These are phyloP conservation scores for Penicillium paradoxum DNA, from an alignment of 495 filamentous ascomycete species.

Conservation along the genomic window DNA sequence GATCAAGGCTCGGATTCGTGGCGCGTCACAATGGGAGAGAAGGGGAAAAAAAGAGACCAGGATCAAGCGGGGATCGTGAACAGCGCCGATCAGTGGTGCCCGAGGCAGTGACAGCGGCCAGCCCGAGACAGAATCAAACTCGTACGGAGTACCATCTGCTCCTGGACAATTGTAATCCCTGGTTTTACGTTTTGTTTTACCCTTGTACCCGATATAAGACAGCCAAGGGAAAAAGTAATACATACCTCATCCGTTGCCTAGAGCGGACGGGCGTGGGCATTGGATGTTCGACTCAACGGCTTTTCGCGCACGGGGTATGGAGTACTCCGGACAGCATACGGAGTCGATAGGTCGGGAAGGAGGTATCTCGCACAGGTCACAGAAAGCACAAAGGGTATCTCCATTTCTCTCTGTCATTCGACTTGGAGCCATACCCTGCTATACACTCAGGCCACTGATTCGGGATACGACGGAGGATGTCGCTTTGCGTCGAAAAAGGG, in stretches of 20 bases:
- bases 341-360: no score
- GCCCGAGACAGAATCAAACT: not conserved
- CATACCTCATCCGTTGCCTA: not conserved
- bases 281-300: not conserved
- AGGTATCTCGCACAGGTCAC: not conserved
- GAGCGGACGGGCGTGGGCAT: conserved; percentile 6
- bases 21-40: no score
- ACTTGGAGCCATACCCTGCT: not conserved
- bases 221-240: conserved; percentile 1
- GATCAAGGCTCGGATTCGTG: no score
- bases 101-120: conserved; percentile 2
- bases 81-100: conserved; percentile 1
- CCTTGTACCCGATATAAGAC: not conserved
- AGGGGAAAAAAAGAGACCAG: no score
- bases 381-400: not conserved
- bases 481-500: no score
- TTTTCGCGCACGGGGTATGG: not conserved
- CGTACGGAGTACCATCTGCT: not conserved
- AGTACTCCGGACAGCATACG: conserved; percentile 2
- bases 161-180: not conserved
- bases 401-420: not conserved
- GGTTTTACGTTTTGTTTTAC: not conserved
- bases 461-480: no score
- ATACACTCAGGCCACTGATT: no score
- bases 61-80: not conserved